These are phyloP conservation scores for Huntiella moniliformis DNA, from an alignment of 2,329 filamentous ascomycete species.

Conservation along the genomic window DNA sequence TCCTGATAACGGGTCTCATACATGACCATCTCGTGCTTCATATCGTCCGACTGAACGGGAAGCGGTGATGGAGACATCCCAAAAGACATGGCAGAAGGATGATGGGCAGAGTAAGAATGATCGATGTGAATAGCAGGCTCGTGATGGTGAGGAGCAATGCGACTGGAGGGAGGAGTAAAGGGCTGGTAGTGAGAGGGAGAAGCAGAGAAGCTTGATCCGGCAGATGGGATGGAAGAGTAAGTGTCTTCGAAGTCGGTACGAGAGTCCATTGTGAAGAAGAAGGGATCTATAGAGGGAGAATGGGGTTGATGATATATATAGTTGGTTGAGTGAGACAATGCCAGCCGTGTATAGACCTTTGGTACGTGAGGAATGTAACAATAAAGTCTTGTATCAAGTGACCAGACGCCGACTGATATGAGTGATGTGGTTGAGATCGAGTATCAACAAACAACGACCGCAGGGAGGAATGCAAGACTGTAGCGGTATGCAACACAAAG, in stretches of 20 bases:
- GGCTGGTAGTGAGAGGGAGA: slow-evolving; percentile 24
- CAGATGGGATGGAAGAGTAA: slow-evolving; percentile 18
- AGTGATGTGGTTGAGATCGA: too few relatives aligned
- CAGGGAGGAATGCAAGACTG: too few relatives aligned
- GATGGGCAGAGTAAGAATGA: slow-evolving; percentile 5
- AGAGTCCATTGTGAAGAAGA: slow-evolving; percentile 22
- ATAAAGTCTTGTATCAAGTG: too few relatives aligned
- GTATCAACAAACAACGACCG: too few relatives aligned
- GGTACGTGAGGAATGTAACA: too few relatives aligned
- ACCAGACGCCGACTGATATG: too few relatives aligned
- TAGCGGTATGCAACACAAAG: too few relatives aligned
- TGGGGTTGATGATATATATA: slow-evolving; percentile 14
- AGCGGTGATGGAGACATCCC: slow-evolving; percentile 8
- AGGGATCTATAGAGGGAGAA: not conserved
- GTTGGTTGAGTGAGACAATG: slow-evolving; percentile 12
- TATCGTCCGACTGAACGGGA: not conserved
- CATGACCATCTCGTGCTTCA: slow-evolving; percentile 6
- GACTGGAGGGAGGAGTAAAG: slow-evolving; percentile 26
- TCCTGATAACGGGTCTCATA: slow-evolving; percentile 6
- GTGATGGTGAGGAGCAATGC: slow-evolving; percentile 12
- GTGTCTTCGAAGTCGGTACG: slow-evolving; percentile 21
- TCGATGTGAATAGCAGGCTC: slow-evolving; percentile 6
- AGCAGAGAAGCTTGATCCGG: slow-evolving; percentile 23
- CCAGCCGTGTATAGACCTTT: too few relatives aligned
- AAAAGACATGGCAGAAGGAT: slow-evolving; percentile 6